A percentile compares a stretch with the other conserved stretches of the same genome.
phyloP scores from a whole-genome alignment of 805 yeast genomes.

The Starmera pachycereana region DNA sequence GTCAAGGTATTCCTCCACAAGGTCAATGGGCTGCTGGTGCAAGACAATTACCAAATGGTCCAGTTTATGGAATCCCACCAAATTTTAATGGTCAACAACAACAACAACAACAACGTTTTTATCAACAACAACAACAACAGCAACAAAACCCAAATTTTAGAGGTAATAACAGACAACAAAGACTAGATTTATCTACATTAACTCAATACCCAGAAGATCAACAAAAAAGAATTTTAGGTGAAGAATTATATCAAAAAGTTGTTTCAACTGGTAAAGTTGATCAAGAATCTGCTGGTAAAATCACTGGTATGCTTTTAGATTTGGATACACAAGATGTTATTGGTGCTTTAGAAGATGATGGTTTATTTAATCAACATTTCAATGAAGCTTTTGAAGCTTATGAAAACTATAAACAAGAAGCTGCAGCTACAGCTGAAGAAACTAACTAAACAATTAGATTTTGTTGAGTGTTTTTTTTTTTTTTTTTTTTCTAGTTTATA shows the following conservation, averaged over 20 bases:
- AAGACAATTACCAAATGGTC: slow-evolving; percentile 66
- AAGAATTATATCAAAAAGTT: slow-evolving; percentile 90
- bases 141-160: slow-evolving; percentile 23
- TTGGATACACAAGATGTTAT: slow-evolving; percentile 87
- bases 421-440: slow-evolving; percentile 17
- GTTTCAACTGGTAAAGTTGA: slow-evolving; percentile 82
- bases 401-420: slow-evolving; percentile 67
- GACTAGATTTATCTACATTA: slow-evolving; percentile 36
- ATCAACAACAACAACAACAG: too few species aligned
- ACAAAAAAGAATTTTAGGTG: slow-evolving; percentile 97
- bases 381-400: slow-evolving; percentile 92
- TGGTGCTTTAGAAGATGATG: slow-evolving; percentile 83
- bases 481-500: too few species aligned
- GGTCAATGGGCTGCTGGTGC: slow-evolving; percentile 46
- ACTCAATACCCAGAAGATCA: slow-evolving; percentile 71
- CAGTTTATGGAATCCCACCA: slow-evolving; percentile 82
- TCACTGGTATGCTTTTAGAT: slow-evolving; percentile 97
- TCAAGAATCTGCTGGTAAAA: slow-evolving; percentile 94
- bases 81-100: slow-evolving; percentile 36
- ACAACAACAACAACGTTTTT: slow-evolving; percentile 6
- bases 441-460: background rate
- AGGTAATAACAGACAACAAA: slow-evolving; percentile 34
- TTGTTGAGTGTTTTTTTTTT: too few species aligned
- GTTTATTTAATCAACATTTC: slow-evolving; percentile 79
- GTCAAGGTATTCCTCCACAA: slow-evolving; percentile 53